Evolutionary conservation across 208 protist genomes (phyloP).

Genomic region (Leishmania tropica): DNA sequence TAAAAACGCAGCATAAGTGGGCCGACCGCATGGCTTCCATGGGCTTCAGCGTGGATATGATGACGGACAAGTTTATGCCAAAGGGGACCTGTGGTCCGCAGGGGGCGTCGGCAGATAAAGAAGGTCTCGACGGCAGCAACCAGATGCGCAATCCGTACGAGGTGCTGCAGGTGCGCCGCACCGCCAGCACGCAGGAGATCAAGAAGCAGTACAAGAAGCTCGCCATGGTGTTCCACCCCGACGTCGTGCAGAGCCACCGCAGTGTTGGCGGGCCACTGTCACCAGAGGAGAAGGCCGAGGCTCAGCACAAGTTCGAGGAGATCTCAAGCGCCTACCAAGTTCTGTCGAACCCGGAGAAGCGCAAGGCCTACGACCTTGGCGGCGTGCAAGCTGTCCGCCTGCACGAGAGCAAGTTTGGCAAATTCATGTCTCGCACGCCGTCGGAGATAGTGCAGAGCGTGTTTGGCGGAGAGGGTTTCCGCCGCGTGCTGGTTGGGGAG

Average conservation of each 20-base stretch:
- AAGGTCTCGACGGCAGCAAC: neutral
- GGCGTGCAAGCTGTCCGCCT: conserved; percentile 61
- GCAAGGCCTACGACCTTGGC: conserved; percentile 73
- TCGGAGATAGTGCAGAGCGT: conserved; percentile 86
- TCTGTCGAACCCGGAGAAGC: conserved; percentile 87
- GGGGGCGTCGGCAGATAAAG: neutral
- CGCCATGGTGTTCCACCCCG: conserved; percentile 87
- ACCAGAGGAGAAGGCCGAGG: conserved; percentile 41
- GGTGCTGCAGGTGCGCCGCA: conserved; percentile 67
- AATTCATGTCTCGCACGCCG: conserved; percentile 74
- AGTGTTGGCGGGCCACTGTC: conserved; percentile 8
- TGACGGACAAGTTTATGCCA: conserved; percentile 38
- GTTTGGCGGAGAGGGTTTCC: conserved; percentile 82
- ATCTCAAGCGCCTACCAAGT: conserved; percentile 84
- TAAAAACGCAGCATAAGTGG: conserved; percentile 67
- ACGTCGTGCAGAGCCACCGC: conserved; percentile 53
- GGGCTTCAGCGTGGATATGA: conserved; percentile 76
- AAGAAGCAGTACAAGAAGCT: conserved; percentile 89
- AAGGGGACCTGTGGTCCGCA: neutral
- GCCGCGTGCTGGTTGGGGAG: conserved; percentile 60
- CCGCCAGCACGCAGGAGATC: conserved; percentile 62
- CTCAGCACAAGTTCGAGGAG: conserved; percentile 70
- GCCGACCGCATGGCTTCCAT: conserved; percentile 56
- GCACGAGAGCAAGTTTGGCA: conserved; percentile 73
- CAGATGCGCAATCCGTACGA: conserved; percentile 69